These are phyloP conservation scores for Pythium utonaiense DNA, from an alignment of 352 stramenopile genomes.

Conservation along the genomic window DNA sequence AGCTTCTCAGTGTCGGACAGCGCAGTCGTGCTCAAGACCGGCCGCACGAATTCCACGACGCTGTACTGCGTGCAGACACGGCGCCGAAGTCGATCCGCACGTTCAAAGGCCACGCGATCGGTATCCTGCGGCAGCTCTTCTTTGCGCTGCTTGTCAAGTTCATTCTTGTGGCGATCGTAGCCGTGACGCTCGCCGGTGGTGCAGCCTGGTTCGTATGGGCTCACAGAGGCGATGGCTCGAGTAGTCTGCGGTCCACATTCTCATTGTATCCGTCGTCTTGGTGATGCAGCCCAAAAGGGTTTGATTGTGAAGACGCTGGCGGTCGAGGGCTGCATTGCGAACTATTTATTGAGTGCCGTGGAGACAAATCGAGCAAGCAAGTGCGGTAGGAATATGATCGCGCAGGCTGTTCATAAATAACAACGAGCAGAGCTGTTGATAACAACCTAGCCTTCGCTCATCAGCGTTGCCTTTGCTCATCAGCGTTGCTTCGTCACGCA, in stretches of 20 bases:
- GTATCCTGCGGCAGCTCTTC: conserved; percentile 61
- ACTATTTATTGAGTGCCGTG: neutral
- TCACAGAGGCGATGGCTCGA: conserved; percentile 3
- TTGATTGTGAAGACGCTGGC: too few relatives aligned
- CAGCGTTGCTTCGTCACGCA: too few relatives aligned
- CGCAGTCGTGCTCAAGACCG: conserved; percentile 6
- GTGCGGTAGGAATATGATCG: too few relatives aligned
- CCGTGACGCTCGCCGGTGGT: conserved; percentile 30
- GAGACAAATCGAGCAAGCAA: too few relatives aligned
- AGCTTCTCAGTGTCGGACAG: conserved; percentile 17
- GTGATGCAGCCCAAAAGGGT: too few relatives aligned
- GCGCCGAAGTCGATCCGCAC: conserved; percentile 54
- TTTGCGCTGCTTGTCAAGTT: conserved; percentile 56
- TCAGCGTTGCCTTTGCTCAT: too few relatives aligned
- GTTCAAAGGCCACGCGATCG: conserved; percentile 52
- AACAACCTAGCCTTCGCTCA: neutral
- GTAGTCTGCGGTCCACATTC: neutral
- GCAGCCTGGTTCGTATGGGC: conserved; percentile 20
- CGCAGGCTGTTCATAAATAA: neutral
- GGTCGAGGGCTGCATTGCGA: too few relatives aligned
- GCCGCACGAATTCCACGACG: conserved; percentile 19
- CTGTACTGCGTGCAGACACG: conserved; percentile 39
- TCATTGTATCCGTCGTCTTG: neutral
- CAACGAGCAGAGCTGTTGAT: neutral
- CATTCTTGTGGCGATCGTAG: conserved; percentile 36